phyloP scores from a whole-genome alignment of 2,329 filamentous ascomycete species.

The Neopestalotiopsis sp. region DNA sequence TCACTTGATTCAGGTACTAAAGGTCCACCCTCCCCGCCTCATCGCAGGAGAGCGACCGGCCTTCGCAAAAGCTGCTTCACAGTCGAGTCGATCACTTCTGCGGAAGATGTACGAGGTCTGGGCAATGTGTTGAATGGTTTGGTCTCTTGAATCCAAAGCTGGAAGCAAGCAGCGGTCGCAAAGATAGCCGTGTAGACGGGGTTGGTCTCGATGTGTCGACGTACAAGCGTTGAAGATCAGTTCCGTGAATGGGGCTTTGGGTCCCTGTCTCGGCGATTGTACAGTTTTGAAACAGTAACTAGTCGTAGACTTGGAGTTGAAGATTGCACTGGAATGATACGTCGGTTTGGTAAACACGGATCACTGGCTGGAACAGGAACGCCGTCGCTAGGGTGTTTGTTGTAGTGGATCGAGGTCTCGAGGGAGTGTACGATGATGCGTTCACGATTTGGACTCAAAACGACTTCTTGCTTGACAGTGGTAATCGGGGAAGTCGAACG shows the following conservation, averaged over 20 bases:
- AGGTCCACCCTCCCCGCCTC: conserved; percentile 41
- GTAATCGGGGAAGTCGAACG: neutral
- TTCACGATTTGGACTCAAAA: neutral
- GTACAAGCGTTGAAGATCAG: neutral
- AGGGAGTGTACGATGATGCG: neutral
- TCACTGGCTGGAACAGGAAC: neutral
- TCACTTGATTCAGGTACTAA: conserved; percentile 34
- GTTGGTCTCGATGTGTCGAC: neutral
- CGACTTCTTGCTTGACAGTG: neutral
- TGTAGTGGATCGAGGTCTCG: neutral
- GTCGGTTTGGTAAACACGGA: neutral
- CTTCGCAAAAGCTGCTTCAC: conserved; percentile 20
- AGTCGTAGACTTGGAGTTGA: neutral
- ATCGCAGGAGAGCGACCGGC: conserved; percentile 41
- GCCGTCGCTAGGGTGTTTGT: neutral
- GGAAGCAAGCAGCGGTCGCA: neutral
- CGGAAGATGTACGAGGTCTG: neutral
- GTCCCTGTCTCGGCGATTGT: neutral
- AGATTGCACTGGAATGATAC: neutral
- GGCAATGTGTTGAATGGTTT: neutral
- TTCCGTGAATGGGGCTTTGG: neutral
- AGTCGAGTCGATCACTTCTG: conserved; percentile 14
- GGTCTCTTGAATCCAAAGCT: conserved; percentile 1
- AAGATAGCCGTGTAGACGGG: neutral
- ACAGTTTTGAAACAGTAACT: neutral